Base-by-base conservation (phyloP, 1,139 yeast species). In the Petasospora fabianii region DNA sequence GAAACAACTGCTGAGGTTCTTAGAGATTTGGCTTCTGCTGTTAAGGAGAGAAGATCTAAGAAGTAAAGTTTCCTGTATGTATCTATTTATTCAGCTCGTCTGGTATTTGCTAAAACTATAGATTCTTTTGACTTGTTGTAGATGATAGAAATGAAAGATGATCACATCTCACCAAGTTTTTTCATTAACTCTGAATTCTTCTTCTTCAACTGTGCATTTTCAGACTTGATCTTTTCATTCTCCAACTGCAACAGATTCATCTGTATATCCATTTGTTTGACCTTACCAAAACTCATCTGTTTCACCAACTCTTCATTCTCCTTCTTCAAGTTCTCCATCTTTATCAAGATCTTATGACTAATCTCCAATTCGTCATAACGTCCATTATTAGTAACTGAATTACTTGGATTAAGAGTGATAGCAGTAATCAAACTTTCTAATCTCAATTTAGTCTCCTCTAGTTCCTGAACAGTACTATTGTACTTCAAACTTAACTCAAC, bases 1-100 rank as follows among this genome's bases (percentile, higher is more conserved):
- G 96, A 87, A 48, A 70, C 85, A 36, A 92, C 98, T 35, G 95
- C 74, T 35, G 70, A 60, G 20, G 90, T 90, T 80, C 78, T 92
- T 60, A 75, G 70, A 36, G 79, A 80, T 51, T 75, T 92, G 54
- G 84, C 96, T 40, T 73, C 66, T 37, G 95, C 97, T 42, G 96
- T 90, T 31, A 76, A 77, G 64, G 62, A 73, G 41, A 84, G 97
- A 77, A 83, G 96, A 71, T 61, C 60, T 18, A 43, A 82, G 26
- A 24, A 13, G 16, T 14, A 19, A 11, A 14, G 26, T 12, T 8
- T 13, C n/a, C 26, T n/a, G n/a, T n/a, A n/a, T n/a, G n/a, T n/a
- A n/a, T n/a, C n/a, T n/a, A n/a, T n/a, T n/a, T n/a, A n/a, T n/a
- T n/a, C n/a, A n/a, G n/a, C n/a, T n/a, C n/a, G n/a, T n/a, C n/a